phyloP scores from a whole-genome alignment of 202 grass and related monocot genomes.

The Schoenoplectus triqueter region DNA sequence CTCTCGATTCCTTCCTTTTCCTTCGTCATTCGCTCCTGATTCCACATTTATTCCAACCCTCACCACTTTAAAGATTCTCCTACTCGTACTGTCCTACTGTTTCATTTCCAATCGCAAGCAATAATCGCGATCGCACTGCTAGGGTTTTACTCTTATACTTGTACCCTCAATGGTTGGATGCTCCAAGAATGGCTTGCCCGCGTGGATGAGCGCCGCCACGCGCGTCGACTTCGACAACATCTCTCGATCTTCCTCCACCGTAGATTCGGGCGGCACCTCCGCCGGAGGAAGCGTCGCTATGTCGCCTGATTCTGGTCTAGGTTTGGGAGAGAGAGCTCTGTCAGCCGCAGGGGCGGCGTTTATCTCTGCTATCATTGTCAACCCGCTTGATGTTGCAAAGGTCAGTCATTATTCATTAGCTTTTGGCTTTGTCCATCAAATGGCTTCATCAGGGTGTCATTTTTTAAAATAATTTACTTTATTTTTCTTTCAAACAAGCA shows the following conservation, averaged over 20 bases:
- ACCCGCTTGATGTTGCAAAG: slow-evolving; percentile 96
- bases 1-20: too few species aligned
- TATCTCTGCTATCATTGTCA: slow-evolving; percentile 83
- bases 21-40: too few species aligned
- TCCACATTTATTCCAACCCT: too few species aligned
- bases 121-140: background rate
- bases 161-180: slow-evolving; percentile 55
- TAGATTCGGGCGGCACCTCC: background rate
- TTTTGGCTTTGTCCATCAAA: background rate
- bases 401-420: slow-evolving; percentile 32
- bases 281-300: background rate
- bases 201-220: slow-evolving; percentile 78
- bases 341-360: slow-evolving; percentile 86
- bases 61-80: too few species aligned
- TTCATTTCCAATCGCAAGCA: background rate
- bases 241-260: slow-evolving; percentile 25
- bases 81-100: too few species aligned
- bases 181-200: slow-evolving; percentile 60
- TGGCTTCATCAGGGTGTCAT: background rate
- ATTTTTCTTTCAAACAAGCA: too few species aligned
- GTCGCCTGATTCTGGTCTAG: slow-evolving; percentile 45
- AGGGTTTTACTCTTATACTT: slow-evolving; percentile 32
- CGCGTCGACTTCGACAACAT: slow-evolving; percentile 61
- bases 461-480: too few species aligned
- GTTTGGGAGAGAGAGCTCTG: slow-evolving; percentile 62